Base-by-base conservation (phyloP, 352 stramenopile genomes). In the Phytopythium kandeliae region DNA sequence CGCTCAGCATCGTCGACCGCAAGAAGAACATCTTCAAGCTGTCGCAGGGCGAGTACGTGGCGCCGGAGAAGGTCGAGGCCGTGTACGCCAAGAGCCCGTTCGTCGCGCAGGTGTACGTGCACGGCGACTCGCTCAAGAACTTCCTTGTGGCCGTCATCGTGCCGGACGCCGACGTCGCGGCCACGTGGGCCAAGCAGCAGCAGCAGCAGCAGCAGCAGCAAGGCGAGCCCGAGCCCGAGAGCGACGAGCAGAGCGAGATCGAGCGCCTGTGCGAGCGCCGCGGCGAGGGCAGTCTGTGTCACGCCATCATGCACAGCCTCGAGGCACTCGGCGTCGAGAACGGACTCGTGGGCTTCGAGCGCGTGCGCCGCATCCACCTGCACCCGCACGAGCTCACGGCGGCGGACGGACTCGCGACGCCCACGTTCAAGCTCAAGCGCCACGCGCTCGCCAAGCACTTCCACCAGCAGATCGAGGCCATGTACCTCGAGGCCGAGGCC, bases 341-440 rank as follows among this genome's bases (percentile, higher is more conserved):
- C 46, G 46, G 33, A 16, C 76, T 98, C 24, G 77, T 95, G 48
- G 88, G 92, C 31, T 98, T 98, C 61, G 95, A 98, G 73, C 87
- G 80, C 19, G 74, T 96, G 7, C 95, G 91, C 52, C 89, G 84
- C 47, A 63, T 98, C 17, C 64, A 96, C 54, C 61, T 98, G 26
- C 73, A 96, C 60, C 57, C 74, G 0, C 74, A 96, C 33, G 63
- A 82, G n/a, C 98, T 98, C 57, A 84, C 69, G 3, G 74, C 88
- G 13, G 92, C 97, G 19, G 96, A 96, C 52, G 88, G 76, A 21
- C 69, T 98, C 34, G 67, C 97, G 11, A 98, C 96, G 24, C 94
- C 96, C 24, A 98, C 96, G 1, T 97, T 98, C 73, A 99, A 98
- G 65, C 80, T 98, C 54, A 98, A 98, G 71, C 73, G 96, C 52